phyloP scores from a whole-genome alignment of 345 rosid species.

The Abelmoschus esculentus region DNA sequence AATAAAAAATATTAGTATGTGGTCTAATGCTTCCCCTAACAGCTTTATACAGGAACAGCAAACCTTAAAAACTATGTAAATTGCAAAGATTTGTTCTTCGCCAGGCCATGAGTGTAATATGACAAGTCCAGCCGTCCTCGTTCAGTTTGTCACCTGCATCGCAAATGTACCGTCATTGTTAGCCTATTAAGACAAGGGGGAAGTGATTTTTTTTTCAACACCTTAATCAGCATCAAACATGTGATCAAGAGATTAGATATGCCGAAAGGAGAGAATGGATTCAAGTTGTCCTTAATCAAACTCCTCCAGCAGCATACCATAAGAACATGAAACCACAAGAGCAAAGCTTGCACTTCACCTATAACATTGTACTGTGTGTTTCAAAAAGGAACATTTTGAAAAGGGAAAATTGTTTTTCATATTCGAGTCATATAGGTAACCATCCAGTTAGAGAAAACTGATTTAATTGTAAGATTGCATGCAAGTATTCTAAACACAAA shows the following conservation, averaged over 20 bases:
- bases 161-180: neutral
- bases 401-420: too few species aligned
- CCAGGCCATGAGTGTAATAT: neutral
- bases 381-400: too few species aligned
- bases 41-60: neutral
- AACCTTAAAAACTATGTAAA: conserved; percentile 1
- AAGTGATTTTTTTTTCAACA: neutral
- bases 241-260: too few species aligned
- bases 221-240: neutral
- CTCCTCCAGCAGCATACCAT: neutral
- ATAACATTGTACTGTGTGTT: too few species aligned
- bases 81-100: neutral
- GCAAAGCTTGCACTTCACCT: too few species aligned
- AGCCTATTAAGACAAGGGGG: neutral
- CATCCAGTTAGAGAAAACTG: neutral
- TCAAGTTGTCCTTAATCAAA: neutral
- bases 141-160: neutral
- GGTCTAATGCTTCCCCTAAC: neutral
- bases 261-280: neutral
- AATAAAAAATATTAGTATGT: conserved; percentile 1
- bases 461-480: neutral
- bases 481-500: neutral
- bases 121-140: neutral
- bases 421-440: neutral
- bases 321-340: neutral